Percentiles rank a stretch among this genome's conserved stretches.
Evolutionary conservation across 805 yeast genomes (phyloP).

Genomic region (Komagataella mondaviorum): DNA sequence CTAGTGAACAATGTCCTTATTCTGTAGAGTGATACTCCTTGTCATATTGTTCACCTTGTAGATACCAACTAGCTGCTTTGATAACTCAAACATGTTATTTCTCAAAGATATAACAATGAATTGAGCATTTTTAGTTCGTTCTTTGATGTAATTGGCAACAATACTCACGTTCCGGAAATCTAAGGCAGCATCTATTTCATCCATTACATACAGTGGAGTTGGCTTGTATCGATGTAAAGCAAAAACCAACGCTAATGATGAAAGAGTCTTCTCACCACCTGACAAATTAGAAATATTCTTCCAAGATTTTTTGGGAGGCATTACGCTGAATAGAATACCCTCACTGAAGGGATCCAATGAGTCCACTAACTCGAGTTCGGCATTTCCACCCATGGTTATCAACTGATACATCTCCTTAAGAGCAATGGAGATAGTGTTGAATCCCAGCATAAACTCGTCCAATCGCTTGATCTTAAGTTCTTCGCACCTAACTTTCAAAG

Average conservation of each 20-base stretch:
- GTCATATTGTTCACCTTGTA: constrained; percentile 91
- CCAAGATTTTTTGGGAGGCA: constrained; percentile 99
- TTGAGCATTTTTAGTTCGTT: constrained; percentile 91
- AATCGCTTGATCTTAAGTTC: constrained; percentile 59
- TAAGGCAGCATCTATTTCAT: constrained; percentile 96
- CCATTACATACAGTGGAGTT: constrained; percentile 96
- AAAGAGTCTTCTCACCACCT: constrained; percentile 95
- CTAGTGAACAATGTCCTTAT: constrained; percentile 28
- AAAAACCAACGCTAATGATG: constrained; percentile 90
- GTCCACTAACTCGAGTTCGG: constrained; percentile 91
- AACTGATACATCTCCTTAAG: constrained; percentile 95
- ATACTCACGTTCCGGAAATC: constrained; percentile 95
- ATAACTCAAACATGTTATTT: constrained; percentile 95
- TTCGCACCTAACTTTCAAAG: constrained; percentile 45
- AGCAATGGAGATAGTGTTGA: constrained; percentile 71
- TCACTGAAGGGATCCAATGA: constrained; percentile 96
- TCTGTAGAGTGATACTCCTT: constrained; percentile 63
- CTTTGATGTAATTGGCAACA: constrained; percentile 94
- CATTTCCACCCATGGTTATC: constrained; percentile 99
- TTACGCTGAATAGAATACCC: constrained; percentile 91
- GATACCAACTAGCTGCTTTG: constrained; percentile 88
- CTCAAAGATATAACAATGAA: constrained; percentile 90
- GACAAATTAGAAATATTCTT: constrained; percentile 86
- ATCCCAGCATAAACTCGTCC: constrained; percentile 90
- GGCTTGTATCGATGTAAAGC: constrained; percentile 95